Conservation (phyloP, 345 rosid species). For the Capsella bursapastoris region DNA sequence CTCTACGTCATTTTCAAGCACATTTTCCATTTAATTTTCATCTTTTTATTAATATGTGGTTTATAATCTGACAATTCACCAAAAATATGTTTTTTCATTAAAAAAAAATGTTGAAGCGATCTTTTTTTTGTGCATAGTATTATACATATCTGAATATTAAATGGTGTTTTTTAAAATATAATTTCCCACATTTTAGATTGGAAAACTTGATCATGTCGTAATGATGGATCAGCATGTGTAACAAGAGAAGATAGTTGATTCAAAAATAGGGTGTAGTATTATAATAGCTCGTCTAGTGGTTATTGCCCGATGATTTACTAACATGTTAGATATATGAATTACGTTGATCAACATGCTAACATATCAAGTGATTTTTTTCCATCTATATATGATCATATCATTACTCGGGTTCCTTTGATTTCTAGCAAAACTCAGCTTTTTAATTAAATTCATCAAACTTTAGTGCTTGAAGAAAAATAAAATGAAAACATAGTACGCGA, state of each 20-base stretch:
- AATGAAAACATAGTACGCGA: background rate
- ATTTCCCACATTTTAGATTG: background rate
- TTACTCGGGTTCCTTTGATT: conserved; percentile 2
- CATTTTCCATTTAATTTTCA: conserved; percentile 11
- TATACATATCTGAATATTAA: background rate
- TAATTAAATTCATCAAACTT: no score
- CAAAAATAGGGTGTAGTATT: background rate
- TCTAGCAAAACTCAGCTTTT: conserved; percentile 1
- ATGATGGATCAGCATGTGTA: conserved; percentile 42
- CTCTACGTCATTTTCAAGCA: conserved; percentile 35
- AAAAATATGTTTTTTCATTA: background rate
- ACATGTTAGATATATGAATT: conserved; percentile 22
- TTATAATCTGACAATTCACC: conserved; percentile 24
- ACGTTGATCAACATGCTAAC: conserved; percentile 33
- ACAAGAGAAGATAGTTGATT: conserved; percentile 15
- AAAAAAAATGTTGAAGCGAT: background rate
- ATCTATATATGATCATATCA: background rate
- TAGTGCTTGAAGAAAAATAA: no score
- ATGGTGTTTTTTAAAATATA: background rate
- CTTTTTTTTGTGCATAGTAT: no score
- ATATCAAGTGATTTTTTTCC: conserved; percentile 4
- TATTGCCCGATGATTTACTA: conserved; percentile 16
- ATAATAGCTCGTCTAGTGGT: background rate
- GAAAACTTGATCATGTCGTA: conserved; percentile 21
- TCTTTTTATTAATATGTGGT: conserved; percentile 12